Base-by-base conservation (phyloP, 805 yeast species). In the Candida xyloterini region DNA sequence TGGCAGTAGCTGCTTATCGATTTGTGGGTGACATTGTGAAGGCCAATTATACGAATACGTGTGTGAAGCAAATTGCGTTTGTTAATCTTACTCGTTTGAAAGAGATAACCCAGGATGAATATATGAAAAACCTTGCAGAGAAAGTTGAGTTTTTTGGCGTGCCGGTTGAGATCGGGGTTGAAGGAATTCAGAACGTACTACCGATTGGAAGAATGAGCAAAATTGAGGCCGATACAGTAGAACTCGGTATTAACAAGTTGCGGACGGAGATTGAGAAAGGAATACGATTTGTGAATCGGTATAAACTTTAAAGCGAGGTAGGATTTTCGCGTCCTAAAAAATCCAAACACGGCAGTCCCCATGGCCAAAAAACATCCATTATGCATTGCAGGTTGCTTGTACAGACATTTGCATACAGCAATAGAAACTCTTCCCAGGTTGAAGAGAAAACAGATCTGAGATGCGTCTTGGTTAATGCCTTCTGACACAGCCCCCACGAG, bases 1-100 rank as follows among this genome's bases (percentile, higher is more conserved):
- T 90, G 97, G 96, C 97, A 10, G 83, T 80, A 54, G 96, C 96
- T 25, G 96, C 95, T 21, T 84, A 76, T 69, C 76, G 80, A 63
- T 83, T 61, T 78, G 85, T 52, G 69, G 46, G 78, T 57, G 66
- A 84, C 22, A 78, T 81, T 27, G 65, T 82, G 55, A 63, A 72
- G 56, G 86, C 85, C 62, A 68, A 76, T 48, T 74, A 74, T 34
- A 85, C 82, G 56, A 81, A 76, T 62, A 65, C 62, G 46, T 83
- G 77, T 51, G 73, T 81, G 43, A 66, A 79, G 46, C 86, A 80
- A 67, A 77, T 83, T 59, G 59, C 86, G 35, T 84, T 76, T 55
- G 83, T 84, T 45, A 51, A 74, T 52, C 60, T 67, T 22, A 13
- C 23, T 8, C 25, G 25, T 13, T 30, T 18, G 29, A 10, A 4